These are phyloP conservation scores for Wickerhamomyces tratensis DNA, from an alignment of 805 yeast genomes.

Conservation along the genomic window DNA sequence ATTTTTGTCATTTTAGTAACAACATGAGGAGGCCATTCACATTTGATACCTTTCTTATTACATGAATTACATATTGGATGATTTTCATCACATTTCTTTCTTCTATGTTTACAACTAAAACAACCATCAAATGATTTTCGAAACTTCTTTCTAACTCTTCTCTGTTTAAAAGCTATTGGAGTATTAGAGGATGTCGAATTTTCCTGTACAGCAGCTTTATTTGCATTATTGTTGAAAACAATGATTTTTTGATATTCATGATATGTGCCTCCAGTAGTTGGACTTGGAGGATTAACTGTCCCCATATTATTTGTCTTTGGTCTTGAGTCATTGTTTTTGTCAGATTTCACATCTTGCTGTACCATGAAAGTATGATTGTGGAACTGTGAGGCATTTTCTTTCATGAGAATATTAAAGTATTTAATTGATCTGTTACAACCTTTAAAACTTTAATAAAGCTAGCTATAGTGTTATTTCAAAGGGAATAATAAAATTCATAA, in stretches of 20 bases:
- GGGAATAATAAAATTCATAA: too few relatives aligned
- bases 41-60: constrained; percentile 1
- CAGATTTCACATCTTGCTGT: too few relatives aligned
- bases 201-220: constrained; percentile 1
- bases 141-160: constrained; percentile 5
- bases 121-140: constrained; percentile 15
- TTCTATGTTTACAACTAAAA: constrained; percentile 11
- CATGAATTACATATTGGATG: constrained; percentile 15
- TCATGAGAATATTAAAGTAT: too few relatives aligned
- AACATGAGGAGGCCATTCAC: constrained; percentile 15
- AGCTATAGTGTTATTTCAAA: too few relatives aligned
- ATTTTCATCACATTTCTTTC: constrained; percentile 18
- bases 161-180: background rate
- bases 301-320: too few relatives aligned
- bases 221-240: too few relatives aligned
- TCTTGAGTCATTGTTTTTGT: too few relatives aligned
- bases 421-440: too few relatives aligned
- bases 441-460: too few relatives aligned
- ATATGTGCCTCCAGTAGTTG: constrained; percentile 2
- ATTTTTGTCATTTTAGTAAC: background rate
- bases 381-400: too few relatives aligned
- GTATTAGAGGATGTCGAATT: background rate
- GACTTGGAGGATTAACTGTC: background rate
- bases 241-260: constrained; percentile 14
- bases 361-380: too few relatives aligned